Percentiles rank a stretch among this genome's conserved stretches.
These are phyloP conservation scores for Ophiostoma fasciatum DNA, from an alignment of 2,329 filamentous ascomycete species.

Conservation along the genomic window DNA sequence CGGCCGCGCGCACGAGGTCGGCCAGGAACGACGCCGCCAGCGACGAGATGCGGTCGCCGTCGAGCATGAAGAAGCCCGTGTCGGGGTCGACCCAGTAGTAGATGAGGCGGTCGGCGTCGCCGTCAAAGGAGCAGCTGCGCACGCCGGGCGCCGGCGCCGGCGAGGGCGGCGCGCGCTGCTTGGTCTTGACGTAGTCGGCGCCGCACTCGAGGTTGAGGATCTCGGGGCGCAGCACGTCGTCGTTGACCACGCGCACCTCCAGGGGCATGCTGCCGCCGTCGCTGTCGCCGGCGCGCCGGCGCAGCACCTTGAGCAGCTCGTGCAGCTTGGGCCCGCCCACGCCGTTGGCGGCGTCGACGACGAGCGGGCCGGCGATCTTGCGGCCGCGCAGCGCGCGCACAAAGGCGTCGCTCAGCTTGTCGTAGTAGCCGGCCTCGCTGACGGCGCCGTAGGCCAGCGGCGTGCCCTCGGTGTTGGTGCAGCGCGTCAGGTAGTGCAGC, in stretches of 20 bases:
- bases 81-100: conserved; percentile 85
- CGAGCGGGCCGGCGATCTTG: conserved; percentile 58
- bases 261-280: too few species aligned
- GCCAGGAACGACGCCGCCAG: conserved; percentile 90
- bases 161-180: conserved; percentile 73
- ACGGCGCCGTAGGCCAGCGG: conserved; percentile 77
- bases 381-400: conserved; percentile 65
- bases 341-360: conserved; percentile 91
- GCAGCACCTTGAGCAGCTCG: conserved; percentile 73
- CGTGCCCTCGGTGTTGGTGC: conserved; percentile 82
- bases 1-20: conserved; percentile 68
- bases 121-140: conserved; percentile 82
- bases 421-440: conserved; percentile 85
- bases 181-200: conserved; percentile 95
- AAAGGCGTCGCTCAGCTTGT: conserved; percentile 79
- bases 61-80: conserved; percentile 77
- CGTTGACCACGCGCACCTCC: conserved; percentile 84
- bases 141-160: conserved; percentile 64
- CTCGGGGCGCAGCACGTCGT: conserved; percentile 82
- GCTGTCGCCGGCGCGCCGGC: conserved; percentile 44
- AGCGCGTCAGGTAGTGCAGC: conserved; percentile 89
- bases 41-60: conserved; percentile 92
- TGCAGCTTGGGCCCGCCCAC: conserved; percentile 84
- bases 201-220: conserved; percentile 85
- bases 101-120: conserved; percentile 87